These are phyloP conservation scores for Penicillium paneum DNA, from an alignment of 2,329 filamentous ascomycete species.

Conservation along the genomic window DNA sequence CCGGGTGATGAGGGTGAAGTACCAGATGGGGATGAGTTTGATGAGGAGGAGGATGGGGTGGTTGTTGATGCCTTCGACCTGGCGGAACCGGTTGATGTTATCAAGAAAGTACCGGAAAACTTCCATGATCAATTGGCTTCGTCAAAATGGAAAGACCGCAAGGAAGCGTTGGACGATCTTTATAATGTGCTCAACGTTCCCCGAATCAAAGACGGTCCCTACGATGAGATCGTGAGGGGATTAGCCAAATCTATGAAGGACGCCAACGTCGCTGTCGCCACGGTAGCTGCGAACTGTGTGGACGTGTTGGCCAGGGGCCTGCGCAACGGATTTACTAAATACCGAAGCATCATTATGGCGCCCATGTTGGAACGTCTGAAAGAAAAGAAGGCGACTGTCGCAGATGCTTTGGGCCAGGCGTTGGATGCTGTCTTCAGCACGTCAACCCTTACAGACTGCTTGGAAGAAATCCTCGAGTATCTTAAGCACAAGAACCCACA, in stretches of 20 bases:
- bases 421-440: conserved; percentile 68
- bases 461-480: conserved; percentile 86
- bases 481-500: conserved; percentile 94
- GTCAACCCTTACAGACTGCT: conserved; percentile 73
- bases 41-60: conserved; percentile 57
- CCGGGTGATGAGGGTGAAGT: conserved; percentile 54
- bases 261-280: conserved; percentile 92
- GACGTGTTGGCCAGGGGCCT: conserved; percentile 85
- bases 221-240: conserved; percentile 75
- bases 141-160: conserved; percentile 97
- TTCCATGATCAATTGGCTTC: conserved; percentile 82
- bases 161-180: conserved; percentile 85
- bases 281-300: conserved; percentile 87
- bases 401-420: conserved; percentile 82
- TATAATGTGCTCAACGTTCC: conserved; percentile 76
- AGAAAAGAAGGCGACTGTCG: conserved; percentile 88
- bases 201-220: conserved; percentile 86
- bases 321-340: conserved; percentile 72
- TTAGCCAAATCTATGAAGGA: conserved; percentile 99
- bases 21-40: conserved; percentile 48
- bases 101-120: conserved; percentile 74
- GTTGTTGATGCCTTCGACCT: conserved; percentile 80
- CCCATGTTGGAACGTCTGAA: conserved; percentile 95
- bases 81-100: conserved; percentile 81
- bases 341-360: conserved; percentile 74